Conservation (phyloP, 768 basidiomycete genomes). For the Aureoboletus auriporus region DNA sequence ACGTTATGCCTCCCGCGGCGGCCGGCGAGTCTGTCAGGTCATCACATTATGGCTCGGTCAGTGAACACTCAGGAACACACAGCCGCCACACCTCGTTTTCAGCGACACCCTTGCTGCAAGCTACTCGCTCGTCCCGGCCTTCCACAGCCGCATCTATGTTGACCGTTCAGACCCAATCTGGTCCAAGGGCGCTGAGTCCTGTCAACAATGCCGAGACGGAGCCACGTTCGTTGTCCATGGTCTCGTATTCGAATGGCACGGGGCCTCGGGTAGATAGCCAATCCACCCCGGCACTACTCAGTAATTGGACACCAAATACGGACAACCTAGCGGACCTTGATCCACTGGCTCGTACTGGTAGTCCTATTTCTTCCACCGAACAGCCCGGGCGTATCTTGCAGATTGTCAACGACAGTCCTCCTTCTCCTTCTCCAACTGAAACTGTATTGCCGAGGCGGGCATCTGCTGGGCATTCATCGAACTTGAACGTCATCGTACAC, state of each 20-base stretch:
- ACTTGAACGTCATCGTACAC: conserved; percentile 20
- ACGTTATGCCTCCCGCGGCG: conserved; percentile 28
- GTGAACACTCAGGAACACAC: conserved; percentile 18
- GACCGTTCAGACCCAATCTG: conserved; percentile 24
- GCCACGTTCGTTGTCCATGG: conserved; percentile 20
- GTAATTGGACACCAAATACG: conserved; percentile 15
- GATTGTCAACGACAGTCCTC: conserved; percentile 22
- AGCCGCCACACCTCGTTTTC: conserved; percentile 26
- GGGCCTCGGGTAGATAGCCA: conserved; percentile 4
- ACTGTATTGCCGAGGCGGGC: neutral
- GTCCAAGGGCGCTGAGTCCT: conserved; percentile 6
- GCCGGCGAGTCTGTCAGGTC: conserved; percentile 30
- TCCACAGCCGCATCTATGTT: conserved; percentile 41
- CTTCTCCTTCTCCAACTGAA: conserved; percentile 22
- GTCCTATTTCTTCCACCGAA: conserved; percentile 16
- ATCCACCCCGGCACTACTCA: conserved; percentile 1
- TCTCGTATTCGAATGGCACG: conserved; percentile 13
- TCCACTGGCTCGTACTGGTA: conserved; percentile 17
- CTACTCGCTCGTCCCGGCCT: conserved; percentile 33
- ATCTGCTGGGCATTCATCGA: conserved; percentile 1
- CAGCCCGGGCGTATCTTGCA: conserved; percentile 27
- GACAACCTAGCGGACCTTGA: conserved; percentile 19
- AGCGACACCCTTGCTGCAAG: conserved; percentile 22
- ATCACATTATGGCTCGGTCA: conserved; percentile 25
- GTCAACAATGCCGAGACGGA: conserved; percentile 4